These are phyloP conservation scores for Penicillium samsonianum DNA, from an alignment of 495 filamentous ascomycete genomes.

Conservation along the genomic window DNA sequence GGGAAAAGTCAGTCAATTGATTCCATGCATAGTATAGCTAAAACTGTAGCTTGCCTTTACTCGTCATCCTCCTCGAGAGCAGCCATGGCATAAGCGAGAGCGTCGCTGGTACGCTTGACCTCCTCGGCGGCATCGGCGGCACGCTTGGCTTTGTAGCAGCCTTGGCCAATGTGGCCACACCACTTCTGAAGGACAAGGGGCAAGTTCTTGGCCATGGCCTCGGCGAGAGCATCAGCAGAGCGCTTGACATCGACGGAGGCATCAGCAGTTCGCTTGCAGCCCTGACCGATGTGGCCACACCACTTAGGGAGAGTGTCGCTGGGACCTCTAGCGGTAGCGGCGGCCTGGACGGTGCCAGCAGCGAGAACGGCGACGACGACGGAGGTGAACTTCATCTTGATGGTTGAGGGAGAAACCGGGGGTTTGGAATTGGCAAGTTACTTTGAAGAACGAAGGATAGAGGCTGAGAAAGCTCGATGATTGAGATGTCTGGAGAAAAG, in stretches of 20 bases:
- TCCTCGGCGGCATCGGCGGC: slow-evolving; percentile 42
- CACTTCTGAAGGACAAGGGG: slow-evolving; percentile 36
- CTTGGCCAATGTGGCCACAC: slow-evolving; percentile 44
- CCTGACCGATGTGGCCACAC: slow-evolving; percentile 38
- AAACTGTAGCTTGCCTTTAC: slow-evolving; percentile 24
- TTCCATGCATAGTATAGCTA: background rate
- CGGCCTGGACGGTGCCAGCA: slow-evolving; percentile 39
- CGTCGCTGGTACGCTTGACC: slow-evolving; percentile 42
- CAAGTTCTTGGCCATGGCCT: slow-evolving; percentile 40
- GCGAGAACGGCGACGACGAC: slow-evolving; percentile 41
- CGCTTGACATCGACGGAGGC: slow-evolving; percentile 45
- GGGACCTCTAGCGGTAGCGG: slow-evolving; percentile 12
- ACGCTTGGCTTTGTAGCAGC: slow-evolving; percentile 50
- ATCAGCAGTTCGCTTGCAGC: slow-evolving; percentile 41
- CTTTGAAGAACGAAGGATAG: slow-evolving; percentile 11
- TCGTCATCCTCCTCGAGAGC: slow-evolving; percentile 31
- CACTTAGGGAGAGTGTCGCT: slow-evolving; percentile 28
- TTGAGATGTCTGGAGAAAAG: slow-evolving; percentile 11
- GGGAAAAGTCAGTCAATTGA: background rate
- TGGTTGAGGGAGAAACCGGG: slow-evolving; percentile 4
- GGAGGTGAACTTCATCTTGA: slow-evolving; percentile 52
- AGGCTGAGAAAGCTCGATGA: slow-evolving; percentile 18
- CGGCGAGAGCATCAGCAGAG: slow-evolving; percentile 51
- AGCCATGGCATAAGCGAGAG: slow-evolving; percentile 44
- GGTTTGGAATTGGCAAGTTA: slow-evolving; percentile 11